A percentile compares a stretch with the other conserved stretches of the same genome.
These are phyloP conservation scores for Sugiyamaella floridensis DNA, from an alignment of 805 yeast genomes.

Conservation along the genomic window DNA sequence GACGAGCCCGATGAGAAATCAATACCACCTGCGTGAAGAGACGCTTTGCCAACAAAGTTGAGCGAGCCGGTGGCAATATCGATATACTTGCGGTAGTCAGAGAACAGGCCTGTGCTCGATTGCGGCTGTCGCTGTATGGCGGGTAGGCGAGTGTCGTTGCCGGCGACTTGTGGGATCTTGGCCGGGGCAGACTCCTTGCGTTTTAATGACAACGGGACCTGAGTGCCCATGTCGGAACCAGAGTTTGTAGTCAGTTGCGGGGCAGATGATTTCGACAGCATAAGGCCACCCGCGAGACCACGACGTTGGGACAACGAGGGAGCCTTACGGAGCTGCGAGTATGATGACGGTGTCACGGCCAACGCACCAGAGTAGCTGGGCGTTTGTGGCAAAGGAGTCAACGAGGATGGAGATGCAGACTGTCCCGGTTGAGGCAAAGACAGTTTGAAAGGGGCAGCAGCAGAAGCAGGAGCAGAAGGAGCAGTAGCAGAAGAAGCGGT, in stretches of 20 bases:
- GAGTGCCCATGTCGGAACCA: too few species aligned
- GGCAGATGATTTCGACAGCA: constrained; percentile 7
- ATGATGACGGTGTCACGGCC: constrained; percentile 22
- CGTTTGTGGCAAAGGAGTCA: constrained; percentile 16
- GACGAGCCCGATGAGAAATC: constrained; percentile 85
- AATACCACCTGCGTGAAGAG: constrained; percentile 84
- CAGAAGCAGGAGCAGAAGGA: constrained; percentile 15
- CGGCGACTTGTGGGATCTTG: neutral
- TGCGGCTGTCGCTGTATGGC: constrained; percentile 28
- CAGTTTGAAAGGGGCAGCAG: constrained; percentile 2
- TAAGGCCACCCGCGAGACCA: constrained; percentile 21
- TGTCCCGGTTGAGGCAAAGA: constrained; percentile 5
- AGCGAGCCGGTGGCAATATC: constrained; percentile 89
- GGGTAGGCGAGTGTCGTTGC: constrained; percentile 21
- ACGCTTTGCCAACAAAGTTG: constrained; percentile 89
- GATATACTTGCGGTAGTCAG: constrained; percentile 77
- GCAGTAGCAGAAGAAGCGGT: neutral
- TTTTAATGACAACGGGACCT: neutral
- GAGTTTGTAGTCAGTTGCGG: constrained; percentile 1
- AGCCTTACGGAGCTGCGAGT: constrained; percentile 21
- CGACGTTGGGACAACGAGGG: constrained; percentile 33
- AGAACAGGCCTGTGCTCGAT: constrained; percentile 43
- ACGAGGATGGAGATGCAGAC: constrained; percentile 16
- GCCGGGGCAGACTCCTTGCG: constrained; percentile 3
- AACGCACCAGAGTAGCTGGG: constrained; percentile 25